Evolutionary conservation across 441 rosid genomes (phyloP).

Genomic region (Viola pubescens): DNA sequence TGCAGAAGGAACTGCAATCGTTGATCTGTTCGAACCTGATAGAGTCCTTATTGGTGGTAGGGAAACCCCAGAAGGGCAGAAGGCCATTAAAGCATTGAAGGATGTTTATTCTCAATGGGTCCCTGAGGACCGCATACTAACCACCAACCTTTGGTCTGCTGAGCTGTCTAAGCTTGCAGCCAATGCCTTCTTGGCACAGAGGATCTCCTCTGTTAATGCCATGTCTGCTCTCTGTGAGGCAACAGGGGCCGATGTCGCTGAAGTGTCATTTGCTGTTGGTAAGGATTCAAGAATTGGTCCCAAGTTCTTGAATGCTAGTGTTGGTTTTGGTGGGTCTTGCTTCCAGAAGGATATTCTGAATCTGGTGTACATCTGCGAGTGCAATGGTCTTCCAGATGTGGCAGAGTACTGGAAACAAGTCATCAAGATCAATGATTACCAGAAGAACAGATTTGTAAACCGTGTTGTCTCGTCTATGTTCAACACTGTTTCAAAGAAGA

Average conservation of each 20-base stretch:
- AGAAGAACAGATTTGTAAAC: constrained; percentile 80
- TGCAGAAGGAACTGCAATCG: constrained; percentile 92
- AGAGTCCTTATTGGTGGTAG: constrained; percentile 95
- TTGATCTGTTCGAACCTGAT: constrained; percentile 71
- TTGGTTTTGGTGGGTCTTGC: constrained; percentile 93
- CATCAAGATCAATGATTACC: constrained; percentile 88
- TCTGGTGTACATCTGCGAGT: constrained; percentile 85
- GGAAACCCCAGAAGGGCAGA: constrained; percentile 82
- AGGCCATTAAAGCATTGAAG: constrained; percentile 72
- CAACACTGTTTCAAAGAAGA: constrained; percentile 78
- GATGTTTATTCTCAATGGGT: constrained; percentile 91
- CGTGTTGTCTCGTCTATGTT: constrained; percentile 92
- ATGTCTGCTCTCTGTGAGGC: constrained; percentile 97
- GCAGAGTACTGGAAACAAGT: constrained; percentile 96
- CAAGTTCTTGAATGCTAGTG: constrained; percentile 83
- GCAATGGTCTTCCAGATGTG: constrained; percentile 90
- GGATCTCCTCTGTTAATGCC: constrained; percentile 91
- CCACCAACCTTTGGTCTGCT: constrained; percentile 95
- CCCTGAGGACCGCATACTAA: constrained; percentile 65
- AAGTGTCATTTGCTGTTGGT: constrained; percentile 76
- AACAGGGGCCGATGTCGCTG: constrained; percentile 80
- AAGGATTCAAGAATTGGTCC: constrained; percentile 82
- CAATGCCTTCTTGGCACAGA: constrained; percentile 91
- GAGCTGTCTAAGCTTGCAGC: constrained; percentile 96
- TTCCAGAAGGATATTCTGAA: constrained; percentile 89